Base-by-base conservation (phyloP, 176 grass and related monocot species). In the Microstegium vimineum region DNA sequence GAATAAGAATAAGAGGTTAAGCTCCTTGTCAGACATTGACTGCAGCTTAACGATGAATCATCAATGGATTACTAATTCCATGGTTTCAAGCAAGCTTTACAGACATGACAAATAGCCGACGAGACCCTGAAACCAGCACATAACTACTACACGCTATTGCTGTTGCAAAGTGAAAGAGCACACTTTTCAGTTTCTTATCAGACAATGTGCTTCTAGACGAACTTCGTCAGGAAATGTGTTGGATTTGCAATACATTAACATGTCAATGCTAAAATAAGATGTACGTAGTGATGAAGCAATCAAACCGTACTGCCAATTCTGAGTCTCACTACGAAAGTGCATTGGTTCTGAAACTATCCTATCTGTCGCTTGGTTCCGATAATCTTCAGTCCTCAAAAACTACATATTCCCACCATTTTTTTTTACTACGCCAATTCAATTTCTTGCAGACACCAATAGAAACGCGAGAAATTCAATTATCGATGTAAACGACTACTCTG, bases 301-400 rank as follows among this genome's bases (percentile, higher is more conserved):
- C 15, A 83, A n/a, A 43, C 56, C 6, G 22, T 43, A 23, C 2
- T 46, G 6, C 10, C 25, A 72, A 5, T 46, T 71, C 25, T 71
- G 69, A 45, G 13, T 45, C 40, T 70, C 46, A 43, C 15, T 71
- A 30, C 18, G 69, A 30, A 17, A 71, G 25, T 45, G 23, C 41
- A 71, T 71, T 71, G 14, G 69, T 47, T 72, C 25, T 30, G 40
- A 72, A 72, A 72, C 69, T 47, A 72, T 71, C 25, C 25, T 72
- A 30, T 72, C 41, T 57, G 22, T n/a, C 16, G 17, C 49, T 54
- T 54, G 18, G 15, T 51, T 54, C 20, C 2, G 20, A 56, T 56
- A 56, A 57, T 57, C 8, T 72, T 30, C 14, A 30, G 69, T 46
- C 23, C 12, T 47, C 5, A 17, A 70, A 27, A 71, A 3, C 20